These are phyloP conservation scores for Phoma sp. DNA, from an alignment of 2,329 filamentous ascomycete species.

Conservation along the genomic window DNA sequence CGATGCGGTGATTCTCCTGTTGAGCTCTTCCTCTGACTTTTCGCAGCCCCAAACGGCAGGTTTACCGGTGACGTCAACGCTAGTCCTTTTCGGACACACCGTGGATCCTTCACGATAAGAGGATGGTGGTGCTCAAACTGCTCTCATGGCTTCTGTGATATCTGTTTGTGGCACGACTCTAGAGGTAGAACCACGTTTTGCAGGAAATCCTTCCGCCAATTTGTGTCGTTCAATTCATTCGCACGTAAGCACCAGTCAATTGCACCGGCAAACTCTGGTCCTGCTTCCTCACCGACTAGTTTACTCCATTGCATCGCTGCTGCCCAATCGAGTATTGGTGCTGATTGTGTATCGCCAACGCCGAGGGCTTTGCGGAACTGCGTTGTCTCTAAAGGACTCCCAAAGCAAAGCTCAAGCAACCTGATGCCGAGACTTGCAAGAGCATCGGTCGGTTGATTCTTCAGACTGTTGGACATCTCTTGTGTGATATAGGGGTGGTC, in stretches of 20 bases:
- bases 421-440: background rate
- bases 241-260: background rate
- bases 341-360: background rate
- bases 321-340: background rate
- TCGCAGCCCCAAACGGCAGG: background rate
- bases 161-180: background rate
- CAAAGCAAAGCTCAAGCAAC: background rate
- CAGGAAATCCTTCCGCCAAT: background rate
- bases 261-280: background rate
- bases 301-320: background rate
- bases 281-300: background rate
- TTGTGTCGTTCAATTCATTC: background rate
- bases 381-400: background rate
- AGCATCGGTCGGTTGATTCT: background rate
- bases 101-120: constrained; percentile 21
- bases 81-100: background rate
- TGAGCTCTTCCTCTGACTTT: constrained; percentile 8
- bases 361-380: background rate
- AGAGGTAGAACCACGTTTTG: background rate
- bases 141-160: background rate
- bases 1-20: background rate
- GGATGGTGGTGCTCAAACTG: background rate
- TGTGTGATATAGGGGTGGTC: background rate
- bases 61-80: constrained; percentile 13
- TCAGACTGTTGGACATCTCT: background rate